phyloP scores from a whole-genome alignment of 352 stramenopile genomes.

The Globisporangium parvum region DNA sequence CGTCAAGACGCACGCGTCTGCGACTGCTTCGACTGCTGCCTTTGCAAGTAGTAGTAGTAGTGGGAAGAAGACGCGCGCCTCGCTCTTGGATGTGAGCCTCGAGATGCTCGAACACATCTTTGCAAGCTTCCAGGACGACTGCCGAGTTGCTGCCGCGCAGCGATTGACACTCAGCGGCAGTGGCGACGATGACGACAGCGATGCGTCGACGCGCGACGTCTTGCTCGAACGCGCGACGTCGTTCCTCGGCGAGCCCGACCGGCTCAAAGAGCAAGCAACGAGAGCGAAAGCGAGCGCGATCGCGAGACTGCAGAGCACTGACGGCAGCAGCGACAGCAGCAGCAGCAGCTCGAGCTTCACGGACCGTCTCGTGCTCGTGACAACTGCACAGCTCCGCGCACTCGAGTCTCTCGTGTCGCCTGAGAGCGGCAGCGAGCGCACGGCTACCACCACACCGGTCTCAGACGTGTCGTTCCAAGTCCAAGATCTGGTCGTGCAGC shows the following conservation, averaged over 20 bases:
- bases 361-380: constrained; percentile 32
- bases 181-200: constrained; percentile 14
- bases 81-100: constrained; percentile 30
- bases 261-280: constrained; percentile 41
- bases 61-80: constrained; percentile 11
- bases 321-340: not conserved
- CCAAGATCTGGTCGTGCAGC: constrained; percentile 52
- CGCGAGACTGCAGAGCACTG: not conserved
- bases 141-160: constrained; percentile 4
- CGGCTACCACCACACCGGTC: not conserved
- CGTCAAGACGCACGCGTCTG: constrained; percentile 6
- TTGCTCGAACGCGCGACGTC: constrained; percentile 26
- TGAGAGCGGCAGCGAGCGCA: not conserved
- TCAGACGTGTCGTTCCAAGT: constrained; percentile 23
- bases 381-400: constrained; percentile 25
- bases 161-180: not conserved
- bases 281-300: constrained; percentile 21
- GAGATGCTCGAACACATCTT: constrained; percentile 36
- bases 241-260: constrained; percentile 42
- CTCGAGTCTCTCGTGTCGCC: constrained; percentile 18
- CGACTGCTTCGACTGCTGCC: too few species aligned
- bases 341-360: constrained; percentile 28
- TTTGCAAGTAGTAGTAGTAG: not conserved
- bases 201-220: constrained; percentile 14
- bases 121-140: constrained; percentile 24